Evolutionary conservation across 2,329 filamentous ascomycete genomes (phyloP).

Genomic region (Botryotinia globosa): DNA sequence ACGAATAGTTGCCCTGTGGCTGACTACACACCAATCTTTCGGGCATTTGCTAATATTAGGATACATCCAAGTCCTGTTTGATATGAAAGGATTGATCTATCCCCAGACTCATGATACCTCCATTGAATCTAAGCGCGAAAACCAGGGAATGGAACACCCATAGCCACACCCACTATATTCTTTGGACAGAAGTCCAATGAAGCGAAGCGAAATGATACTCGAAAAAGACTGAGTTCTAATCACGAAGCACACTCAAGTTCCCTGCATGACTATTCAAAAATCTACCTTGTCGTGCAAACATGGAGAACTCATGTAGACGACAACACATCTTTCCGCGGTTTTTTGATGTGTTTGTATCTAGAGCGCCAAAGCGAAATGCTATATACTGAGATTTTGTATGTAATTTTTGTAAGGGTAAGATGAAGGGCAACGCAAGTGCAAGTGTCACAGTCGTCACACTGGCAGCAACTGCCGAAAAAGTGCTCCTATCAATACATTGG

Average conservation of each 20-base stretch:
- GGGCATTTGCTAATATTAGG: not conserved
- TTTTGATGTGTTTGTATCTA: too few relatives aligned
- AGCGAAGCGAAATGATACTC: not conserved
- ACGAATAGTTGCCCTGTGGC: fast-evolving
- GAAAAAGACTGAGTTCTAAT: not conserved
- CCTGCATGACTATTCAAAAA: not conserved
- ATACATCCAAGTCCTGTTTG: not conserved
- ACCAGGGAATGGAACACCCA: not conserved
- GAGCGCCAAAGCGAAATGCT: too few relatives aligned
- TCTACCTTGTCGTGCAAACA: not conserved
- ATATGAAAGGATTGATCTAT: not conserved
- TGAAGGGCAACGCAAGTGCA: fast-evolving
- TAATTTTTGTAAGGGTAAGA: too few relatives aligned
- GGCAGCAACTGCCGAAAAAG: too few relatives aligned
- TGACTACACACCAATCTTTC: not conserved
- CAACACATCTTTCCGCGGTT: too few relatives aligned
- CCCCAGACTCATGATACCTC: too few relatives aligned
- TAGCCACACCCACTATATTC: fast-evolving
- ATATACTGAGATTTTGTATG: too few relatives aligned
- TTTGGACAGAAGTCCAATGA: not conserved
- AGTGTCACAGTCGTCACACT: too few relatives aligned
- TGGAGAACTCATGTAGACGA: not conserved
- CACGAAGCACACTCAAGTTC: not conserved
- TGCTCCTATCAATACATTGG: not conserved
- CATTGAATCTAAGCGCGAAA: not conserved